Conservation (phyloP, 129 eudicot genomes). For the Daucus carota region DH1_v3.0 NC_030382.2:47540501-47541000, state of each 20-base stretch:
- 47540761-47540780: slow-evolving; percentile 10
- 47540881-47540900: slow-evolving; percentile 90
- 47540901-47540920: background rate
- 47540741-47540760: slow-evolving; percentile 34
- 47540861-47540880: slow-evolving; percentile 99
- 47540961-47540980: background rate
- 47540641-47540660: background rate
- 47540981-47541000: background rate
- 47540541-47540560: background rate
- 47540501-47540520: background rate
- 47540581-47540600: background rate
- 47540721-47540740: slow-evolving; percentile 98
- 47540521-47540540: background rate
- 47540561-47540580: background rate
- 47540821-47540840: slow-evolving; percentile 99
- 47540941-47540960: background rate
- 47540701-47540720: slow-evolving; percentile 81
- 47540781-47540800: background rate
- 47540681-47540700: slow-evolving; percentile 86
- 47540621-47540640: background rate
- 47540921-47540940: background rate
- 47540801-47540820: background rate
- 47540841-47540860: slow-evolving; percentile 95
- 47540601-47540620: background rate
- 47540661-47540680: slow-evolving; percentile 79